These are phyloP conservation scores for Neofusicoccum ribis DNA, from an alignment of 2,329 filamentous ascomycete species.

Conservation along the genomic window DNA sequence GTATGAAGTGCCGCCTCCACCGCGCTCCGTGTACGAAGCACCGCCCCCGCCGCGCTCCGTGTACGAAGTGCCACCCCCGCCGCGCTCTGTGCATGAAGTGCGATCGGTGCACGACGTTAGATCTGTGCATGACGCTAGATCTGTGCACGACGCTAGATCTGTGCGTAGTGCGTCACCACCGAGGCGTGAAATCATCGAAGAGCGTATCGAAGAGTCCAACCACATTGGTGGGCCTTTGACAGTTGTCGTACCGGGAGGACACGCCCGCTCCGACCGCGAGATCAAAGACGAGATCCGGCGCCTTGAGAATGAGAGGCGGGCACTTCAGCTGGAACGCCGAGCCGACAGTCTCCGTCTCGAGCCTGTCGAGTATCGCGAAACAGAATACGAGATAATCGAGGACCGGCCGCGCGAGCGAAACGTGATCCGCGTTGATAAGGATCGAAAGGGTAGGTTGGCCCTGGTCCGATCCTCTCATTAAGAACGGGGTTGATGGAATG, in stretches of 20 bases:
- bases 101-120: slow-evolving; percentile 31
- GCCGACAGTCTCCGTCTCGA: slow-evolving; percentile 26
- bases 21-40: not conserved
- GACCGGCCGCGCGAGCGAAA: slow-evolving; percentile 54
- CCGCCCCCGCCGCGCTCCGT: no score
- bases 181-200: slow-evolving; percentile 31
- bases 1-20: not conserved
- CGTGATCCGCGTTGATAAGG: slow-evolving; percentile 74
- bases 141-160: slow-evolving; percentile 33
- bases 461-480: slow-evolving; percentile 73
- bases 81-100: slow-evolving; percentile 27
- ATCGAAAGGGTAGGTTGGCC: slow-evolving; percentile 94
- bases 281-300: slow-evolving; percentile 71
- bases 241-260: slow-evolving; percentile 52
- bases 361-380: slow-evolving; percentile 33
- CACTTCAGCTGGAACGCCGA: slow-evolving; percentile 59
- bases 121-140: slow-evolving; percentile 28
- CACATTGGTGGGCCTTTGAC: slow-evolving; percentile 49
- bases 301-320: slow-evolving; percentile 66
- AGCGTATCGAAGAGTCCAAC: slow-evolving; percentile 49
- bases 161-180: slow-evolving; percentile 36
- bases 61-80: no score
- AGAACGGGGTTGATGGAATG: slow-evolving; percentile 21
- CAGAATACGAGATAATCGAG: slow-evolving; percentile 64
- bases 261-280: slow-evolving; percentile 56